phyloP scores from a whole-genome alignment of 352 stramenopile genomes.

The Phytopythium chamaehyphon region DNA sequence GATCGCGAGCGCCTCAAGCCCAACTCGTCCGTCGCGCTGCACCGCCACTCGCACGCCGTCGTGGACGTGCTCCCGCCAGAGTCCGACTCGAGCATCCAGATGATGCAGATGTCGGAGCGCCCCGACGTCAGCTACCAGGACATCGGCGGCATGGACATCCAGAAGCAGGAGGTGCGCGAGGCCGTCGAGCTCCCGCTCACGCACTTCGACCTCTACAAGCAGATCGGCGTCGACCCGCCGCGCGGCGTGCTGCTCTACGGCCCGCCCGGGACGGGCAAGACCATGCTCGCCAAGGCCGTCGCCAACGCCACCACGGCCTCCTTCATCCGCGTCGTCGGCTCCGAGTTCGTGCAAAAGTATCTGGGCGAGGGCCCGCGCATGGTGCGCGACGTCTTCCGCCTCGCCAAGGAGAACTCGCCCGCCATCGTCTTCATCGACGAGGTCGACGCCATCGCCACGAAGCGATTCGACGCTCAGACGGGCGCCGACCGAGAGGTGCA shows the following conservation, averaged over 20 bases:
- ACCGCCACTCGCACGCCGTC: slow-evolving; percentile 98
- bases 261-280: slow-evolving; percentile 95
- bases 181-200: slow-evolving; percentile 99
- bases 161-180: slow-evolving; percentile 98
- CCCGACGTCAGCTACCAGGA: slow-evolving; percentile 95
- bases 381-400: slow-evolving; percentile 99
- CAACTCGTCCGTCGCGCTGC: slow-evolving; percentile 97
- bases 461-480: slow-evolving; percentile 99
- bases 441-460: slow-evolving; percentile 99
- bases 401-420: slow-evolving; percentile 98
- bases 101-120: slow-evolving; percentile 98
- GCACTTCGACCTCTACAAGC: slow-evolving; percentile 99
- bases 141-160: slow-evolving; percentile 99
- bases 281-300: slow-evolving; percentile 99
- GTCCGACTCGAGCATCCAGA: slow-evolving; percentile 99
- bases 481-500: slow-evolving; percentile 96
- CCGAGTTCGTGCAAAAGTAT: slow-evolving; percentile 99
- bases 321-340: slow-evolving; percentile 97
- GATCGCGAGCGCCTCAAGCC: slow-evolving; percentile 98
- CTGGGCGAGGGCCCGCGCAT: slow-evolving; percentile 98
- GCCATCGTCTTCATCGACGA: slow-evolving; percentile 99
- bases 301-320: slow-evolving; percentile 98
- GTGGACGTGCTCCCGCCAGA: slow-evolving; percentile 98
- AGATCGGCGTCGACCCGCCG: slow-evolving; percentile 99
- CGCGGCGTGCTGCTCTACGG: slow-evolving; percentile 98